Evolutionary conservation across 495 filamentous ascomycete genomes (phyloP).

Genomic region (Niebla homalea): DNA sequence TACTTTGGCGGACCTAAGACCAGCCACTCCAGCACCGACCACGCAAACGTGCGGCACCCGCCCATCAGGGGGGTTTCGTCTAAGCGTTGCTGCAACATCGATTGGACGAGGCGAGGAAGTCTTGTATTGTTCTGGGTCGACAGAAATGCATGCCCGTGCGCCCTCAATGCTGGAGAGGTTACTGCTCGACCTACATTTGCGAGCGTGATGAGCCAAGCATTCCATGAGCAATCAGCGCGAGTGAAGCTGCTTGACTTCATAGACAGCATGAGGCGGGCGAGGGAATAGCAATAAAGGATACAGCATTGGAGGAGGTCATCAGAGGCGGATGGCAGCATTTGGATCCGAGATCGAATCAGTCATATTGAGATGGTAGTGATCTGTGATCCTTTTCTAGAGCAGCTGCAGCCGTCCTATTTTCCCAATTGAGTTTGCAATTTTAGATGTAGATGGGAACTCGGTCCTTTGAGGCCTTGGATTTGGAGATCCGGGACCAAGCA

Average conservation of each 20-base stretch:
- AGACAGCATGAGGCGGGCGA: too few relatives aligned
- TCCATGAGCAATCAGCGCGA: neutral
- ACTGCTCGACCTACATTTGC: conserved; percentile 1
- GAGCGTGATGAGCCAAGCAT: conserved; percentile 6
- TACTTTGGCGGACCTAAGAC: conserved; percentile 73
- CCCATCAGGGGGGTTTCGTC: conserved; percentile 16
- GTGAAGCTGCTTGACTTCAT: neutral
- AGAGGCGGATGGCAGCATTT: too few relatives aligned
- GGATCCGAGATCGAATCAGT: too few relatives aligned
- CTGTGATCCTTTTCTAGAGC: too few relatives aligned
- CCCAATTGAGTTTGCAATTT: too few relatives aligned
- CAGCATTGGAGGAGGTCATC: too few relatives aligned
- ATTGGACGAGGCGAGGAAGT: neutral
- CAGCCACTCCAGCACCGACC: conserved; percentile 79
- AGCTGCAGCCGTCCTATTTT: too few relatives aligned
- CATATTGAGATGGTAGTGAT: too few relatives aligned
- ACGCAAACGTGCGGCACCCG: conserved; percentile 48
- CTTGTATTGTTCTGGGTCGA: neutral
- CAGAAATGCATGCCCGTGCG: neutral
- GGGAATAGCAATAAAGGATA: too few relatives aligned
- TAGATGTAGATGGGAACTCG: too few relatives aligned
- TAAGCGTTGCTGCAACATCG: conserved; percentile 1
- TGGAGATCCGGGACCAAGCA: too few relatives aligned
- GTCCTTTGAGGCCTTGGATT: too few relatives aligned
- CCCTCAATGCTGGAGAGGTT: neutral